A percentile compares a stretch with the other conserved stretches of the same genome.
phyloP scores from a whole-genome alignment of 352 stramenopile genomes.

The Phytophthora boehmeriae region DNA sequence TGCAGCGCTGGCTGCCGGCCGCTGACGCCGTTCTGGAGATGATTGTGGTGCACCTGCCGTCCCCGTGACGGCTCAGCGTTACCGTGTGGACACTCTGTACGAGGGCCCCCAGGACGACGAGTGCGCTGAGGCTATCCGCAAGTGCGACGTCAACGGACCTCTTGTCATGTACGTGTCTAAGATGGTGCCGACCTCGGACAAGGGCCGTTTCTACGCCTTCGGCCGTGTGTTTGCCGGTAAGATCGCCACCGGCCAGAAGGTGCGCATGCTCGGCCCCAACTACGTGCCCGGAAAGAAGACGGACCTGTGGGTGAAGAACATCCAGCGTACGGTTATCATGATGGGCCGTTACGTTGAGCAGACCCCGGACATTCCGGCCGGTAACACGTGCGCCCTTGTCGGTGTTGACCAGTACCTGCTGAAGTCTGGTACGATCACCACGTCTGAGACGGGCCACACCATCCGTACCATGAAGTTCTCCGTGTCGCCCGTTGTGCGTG shows the following conservation, averaged over 20 bases:
- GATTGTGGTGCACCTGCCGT: slow-evolving; percentile 99
- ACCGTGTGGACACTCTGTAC: slow-evolving; percentile 99
- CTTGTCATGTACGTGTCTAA: slow-evolving; percentile 99
- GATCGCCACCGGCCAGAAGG: slow-evolving; percentile 99
- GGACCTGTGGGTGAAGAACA: slow-evolving; percentile 99
- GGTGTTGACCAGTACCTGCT: slow-evolving; percentile 99
- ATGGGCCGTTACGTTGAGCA: slow-evolving; percentile 99
- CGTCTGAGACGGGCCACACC: slow-evolving; percentile 96
- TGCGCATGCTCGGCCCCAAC: slow-evolving; percentile 99
- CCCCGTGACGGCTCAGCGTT: slow-evolving; percentile 95
- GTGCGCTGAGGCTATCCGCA: slow-evolving; percentile 97
- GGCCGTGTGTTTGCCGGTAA: slow-evolving; percentile 99
- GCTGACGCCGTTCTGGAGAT: slow-evolving; percentile 99
- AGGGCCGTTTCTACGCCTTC: slow-evolving; percentile 99
- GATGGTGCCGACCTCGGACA: slow-evolving; percentile 99
- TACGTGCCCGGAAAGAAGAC: slow-evolving; percentile 99
- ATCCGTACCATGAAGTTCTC: slow-evolving; percentile 99
- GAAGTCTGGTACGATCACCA: slow-evolving; percentile 99
- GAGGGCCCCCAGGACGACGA: slow-evolving; percentile 98
- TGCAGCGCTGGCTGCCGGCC: slow-evolving; percentile 99
- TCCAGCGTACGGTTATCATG: slow-evolving; percentile 99
- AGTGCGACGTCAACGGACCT: slow-evolving; percentile 97
- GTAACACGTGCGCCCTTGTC: slow-evolving; percentile 99
- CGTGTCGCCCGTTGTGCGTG: slow-evolving; percentile 99
- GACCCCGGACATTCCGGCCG: slow-evolving; percentile 98